These are phyloP conservation scores for Caulochytrium protostelioides DNA, from an alignment of 371 early-diverging fungal genomes.

Conservation along the genomic window DNA sequence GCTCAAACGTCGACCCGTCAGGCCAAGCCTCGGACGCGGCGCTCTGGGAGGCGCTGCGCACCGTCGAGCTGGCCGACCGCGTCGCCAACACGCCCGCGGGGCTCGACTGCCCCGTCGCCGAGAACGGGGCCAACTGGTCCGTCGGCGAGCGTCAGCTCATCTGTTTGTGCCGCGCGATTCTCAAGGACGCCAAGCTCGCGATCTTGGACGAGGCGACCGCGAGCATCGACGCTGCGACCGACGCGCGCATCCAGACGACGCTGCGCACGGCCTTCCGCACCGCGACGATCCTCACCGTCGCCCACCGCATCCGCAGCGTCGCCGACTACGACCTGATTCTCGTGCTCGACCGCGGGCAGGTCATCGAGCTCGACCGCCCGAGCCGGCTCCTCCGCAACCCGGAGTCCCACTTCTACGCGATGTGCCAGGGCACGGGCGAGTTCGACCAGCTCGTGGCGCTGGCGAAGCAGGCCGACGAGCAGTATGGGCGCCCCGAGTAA, in stretches of 20 bases:
- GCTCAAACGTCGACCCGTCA: constrained; percentile 60
- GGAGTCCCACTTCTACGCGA: constrained; percentile 42
- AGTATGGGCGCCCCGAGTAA: too few relatives aligned
- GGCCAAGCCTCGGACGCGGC: constrained; percentile 37
- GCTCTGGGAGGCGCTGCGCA: constrained; percentile 39
- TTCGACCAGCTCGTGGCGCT: too few relatives aligned
- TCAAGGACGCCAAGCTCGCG: constrained; percentile 23
- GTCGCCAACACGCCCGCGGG: constrained; percentile 14
- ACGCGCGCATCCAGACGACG: constrained; percentile 53
- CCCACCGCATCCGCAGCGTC: constrained; percentile 38
- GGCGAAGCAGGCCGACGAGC: too few relatives aligned
- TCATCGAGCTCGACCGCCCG: constrained; percentile 64
- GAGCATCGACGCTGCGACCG: constrained; percentile 3
- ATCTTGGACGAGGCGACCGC: constrained; percentile 79
- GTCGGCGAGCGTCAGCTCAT: constrained; percentile 29
- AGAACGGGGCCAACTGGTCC: constrained; percentile 14
- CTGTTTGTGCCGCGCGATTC: constrained; percentile 20
- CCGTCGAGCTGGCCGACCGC: constrained; percentile 31
- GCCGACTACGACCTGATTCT: constrained; percentile 31
- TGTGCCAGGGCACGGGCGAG: too few relatives aligned
- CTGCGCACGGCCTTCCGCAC: constrained; percentile 58
- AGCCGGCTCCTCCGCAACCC: constrained; percentile 32
- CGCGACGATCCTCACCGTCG: constrained; percentile 71
- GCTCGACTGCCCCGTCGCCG: constrained; percentile 15
- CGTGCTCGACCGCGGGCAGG: constrained; percentile 49